Percentiles rank a stretch among this genome's conserved stretches.
phyloP scores from a whole-genome alignment of 2,329 filamentous ascomycete genomes.

The Venturia oleaginea region DNA sequence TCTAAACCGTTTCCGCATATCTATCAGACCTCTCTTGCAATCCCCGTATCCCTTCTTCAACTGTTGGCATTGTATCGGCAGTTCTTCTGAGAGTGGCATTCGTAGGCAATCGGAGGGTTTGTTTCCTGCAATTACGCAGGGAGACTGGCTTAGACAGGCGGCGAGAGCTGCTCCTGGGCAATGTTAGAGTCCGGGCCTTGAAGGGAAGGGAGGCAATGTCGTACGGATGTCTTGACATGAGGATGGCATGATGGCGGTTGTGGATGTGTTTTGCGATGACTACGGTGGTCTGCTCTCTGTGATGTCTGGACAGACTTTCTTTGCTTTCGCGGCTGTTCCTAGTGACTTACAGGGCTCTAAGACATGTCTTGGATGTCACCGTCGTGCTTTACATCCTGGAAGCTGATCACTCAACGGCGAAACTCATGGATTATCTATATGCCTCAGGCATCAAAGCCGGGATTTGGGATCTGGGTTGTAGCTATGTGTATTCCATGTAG shows the following conservation, averaged over 20 bases:
- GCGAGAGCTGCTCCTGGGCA: constrained; percentile 76
- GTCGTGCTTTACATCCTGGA: background rate
- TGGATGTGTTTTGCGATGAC: background rate
- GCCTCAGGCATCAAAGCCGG: background rate
- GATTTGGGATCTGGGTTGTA: background rate
- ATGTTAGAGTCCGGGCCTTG: background rate
- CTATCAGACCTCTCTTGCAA: constrained; percentile 91
- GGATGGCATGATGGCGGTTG: constrained; percentile 59
- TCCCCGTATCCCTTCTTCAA: constrained; percentile 87
- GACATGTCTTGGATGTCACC: background rate
- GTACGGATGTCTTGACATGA: constrained; percentile 95
- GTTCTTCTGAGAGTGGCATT: constrained; percentile 66
- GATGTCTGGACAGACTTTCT: constrained; percentile 1
- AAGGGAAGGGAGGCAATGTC: background rate
- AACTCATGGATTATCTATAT: background rate
- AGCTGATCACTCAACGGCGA: constrained; percentile 5
- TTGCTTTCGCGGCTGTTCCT: constrained; percentile 4
- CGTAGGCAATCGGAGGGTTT: constrained; percentile 45
- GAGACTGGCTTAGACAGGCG: constrained; percentile 88
- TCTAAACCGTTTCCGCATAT: constrained; percentile 97
- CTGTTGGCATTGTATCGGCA: constrained; percentile 84
- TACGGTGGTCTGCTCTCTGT: background rate
- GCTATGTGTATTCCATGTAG: too few relatives aligned
- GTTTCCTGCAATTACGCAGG: constrained; percentile 70
- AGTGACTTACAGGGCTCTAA: background rate